Base-by-base conservation (phyloP, 1,284 basidiomycete species). In the Abortiporus biennis region DNA sequence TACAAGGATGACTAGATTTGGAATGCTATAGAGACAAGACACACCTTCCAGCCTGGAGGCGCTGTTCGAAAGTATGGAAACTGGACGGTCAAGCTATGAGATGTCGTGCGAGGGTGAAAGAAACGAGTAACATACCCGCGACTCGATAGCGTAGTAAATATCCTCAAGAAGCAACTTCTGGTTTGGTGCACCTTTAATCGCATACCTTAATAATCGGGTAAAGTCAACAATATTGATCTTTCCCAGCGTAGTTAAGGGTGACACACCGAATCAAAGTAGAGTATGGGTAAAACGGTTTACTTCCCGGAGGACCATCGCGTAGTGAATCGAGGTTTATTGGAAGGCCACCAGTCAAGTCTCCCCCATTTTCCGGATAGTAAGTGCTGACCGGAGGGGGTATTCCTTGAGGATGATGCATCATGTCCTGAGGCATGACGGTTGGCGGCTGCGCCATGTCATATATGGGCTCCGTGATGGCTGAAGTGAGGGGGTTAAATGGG, bases 61-160 rank as follows among this genome's bases (percentile, higher is more conserved):
- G 86, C 86, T 34, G 73, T 79, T 59, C 83, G 69, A 64, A 90
- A 90, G 58, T 89, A 90, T 12, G 87, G 87, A 57, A 89, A 90
- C 86, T 89, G 52, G 2, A 40, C 47, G 8, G n/a, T n/a, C n/a
- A n/a, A n/a, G n/a, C n/a, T n/a, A n/a, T n/a, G n/a, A n/a, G n/a
- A n/a, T n/a, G n/a, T n/a, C n/a, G n/a, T n/a, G n/a, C n/a, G n/a
- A n/a, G n/a, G 19, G 27, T 44, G 16, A 49, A 40, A 29, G 29
- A 32, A 40, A 44, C 25, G 29, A 32, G 23, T 8, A 25, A 72
- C 80, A 54, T 63, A 87, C 85, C 54, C 85, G 73, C 40, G 85
- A 87, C 62, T 89, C 87, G 48, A 90, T 89, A 13, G 86, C 86
- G 63, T 88, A 88, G 60, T 90, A 90, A 40, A 90, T 90, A 62